Conservation (phyloP, 306 rosid genomes). For the Citrullus colocynthis region DNA sequence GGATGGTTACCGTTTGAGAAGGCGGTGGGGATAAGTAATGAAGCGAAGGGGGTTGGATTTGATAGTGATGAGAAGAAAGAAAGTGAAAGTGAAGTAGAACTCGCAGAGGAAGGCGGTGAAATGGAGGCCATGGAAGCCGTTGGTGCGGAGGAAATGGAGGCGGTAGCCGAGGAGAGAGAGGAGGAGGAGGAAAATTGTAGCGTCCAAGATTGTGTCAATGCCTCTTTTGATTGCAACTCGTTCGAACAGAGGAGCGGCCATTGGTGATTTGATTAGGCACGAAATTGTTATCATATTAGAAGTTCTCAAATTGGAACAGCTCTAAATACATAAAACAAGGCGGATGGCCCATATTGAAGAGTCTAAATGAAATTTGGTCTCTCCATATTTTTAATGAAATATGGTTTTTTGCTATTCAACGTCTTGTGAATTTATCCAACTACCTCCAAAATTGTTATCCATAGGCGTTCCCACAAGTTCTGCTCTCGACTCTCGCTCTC, state of each 20-base stretch:
- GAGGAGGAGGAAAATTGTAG: slow-evolving; percentile 24
- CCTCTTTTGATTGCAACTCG: not conserved
- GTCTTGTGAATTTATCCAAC: no score
- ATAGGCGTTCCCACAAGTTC: no score
- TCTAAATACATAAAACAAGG: no score
- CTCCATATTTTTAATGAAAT: no score
- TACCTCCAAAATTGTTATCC: no score
- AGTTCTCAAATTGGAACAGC: no score
- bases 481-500: no score
- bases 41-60: slow-evolving; percentile 33
- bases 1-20: slow-evolving; percentile 17
- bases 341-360: no score
- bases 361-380: no score
- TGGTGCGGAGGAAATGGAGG: slow-evolving; percentile 7
- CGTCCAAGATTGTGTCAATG: slow-evolving; percentile 14
- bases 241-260: slow-evolving; percentile 21
- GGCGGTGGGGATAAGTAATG: slow-evolving; percentile 29
- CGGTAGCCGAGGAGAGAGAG: slow-evolving; percentile 34
- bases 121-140: slow-evolving; percentile 20
- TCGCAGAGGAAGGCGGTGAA: slow-evolving; percentile 45
- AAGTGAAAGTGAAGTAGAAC: slow-evolving; percentile 39
- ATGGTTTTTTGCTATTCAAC: no score
- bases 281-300: no score
- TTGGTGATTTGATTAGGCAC: no score
- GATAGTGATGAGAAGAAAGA: slow-evolving; percentile 15